Percentiles rank a stretch among this genome's conserved stretches.
Evolutionary conservation across 78 protist species (phyloP).

Genomic region (Cavenderia fasciculata): DNA sequence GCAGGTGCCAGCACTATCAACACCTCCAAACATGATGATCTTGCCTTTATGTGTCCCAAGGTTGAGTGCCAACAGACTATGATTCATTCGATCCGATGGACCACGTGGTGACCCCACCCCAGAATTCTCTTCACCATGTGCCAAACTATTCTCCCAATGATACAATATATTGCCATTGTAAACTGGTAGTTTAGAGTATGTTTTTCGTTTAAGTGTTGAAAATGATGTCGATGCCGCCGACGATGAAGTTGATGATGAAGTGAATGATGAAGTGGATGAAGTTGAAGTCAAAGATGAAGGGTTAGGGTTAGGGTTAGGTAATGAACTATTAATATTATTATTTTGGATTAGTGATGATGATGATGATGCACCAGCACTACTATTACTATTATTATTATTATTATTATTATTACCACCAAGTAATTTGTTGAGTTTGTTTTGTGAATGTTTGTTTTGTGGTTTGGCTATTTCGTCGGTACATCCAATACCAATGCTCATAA

Average conservation of each 20-base stretch:
- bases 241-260: background rate
- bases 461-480: constrained; percentile 45
- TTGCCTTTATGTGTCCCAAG: constrained; percentile 34
- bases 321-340: background rate
- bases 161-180: constrained; percentile 21
- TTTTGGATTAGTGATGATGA: background rate
- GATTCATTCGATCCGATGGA: constrained; percentile 18
- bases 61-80: constrained; percentile 17
- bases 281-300: too few species aligned
- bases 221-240: background rate
- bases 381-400: background rate
- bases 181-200: constrained; percentile 45
- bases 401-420: background rate
- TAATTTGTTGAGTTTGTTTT: constrained; percentile 18
- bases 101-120: too few species aligned
- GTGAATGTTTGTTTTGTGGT: constrained; percentile 40
- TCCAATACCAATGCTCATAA: constrained; percentile 30
- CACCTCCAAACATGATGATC: constrained; percentile 42
- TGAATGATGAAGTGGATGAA: too few species aligned
- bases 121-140: constrained; percentile 14
- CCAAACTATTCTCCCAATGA: constrained; percentile 15
- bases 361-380: background rate
- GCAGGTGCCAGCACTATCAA: background rate
- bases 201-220: constrained; percentile 6
- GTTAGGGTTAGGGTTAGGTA: too few species aligned